phyloP scores from a whole-genome alignment of 1,284 basidiomycete genomes.

The Papiliotrema laurentii region DNA sequence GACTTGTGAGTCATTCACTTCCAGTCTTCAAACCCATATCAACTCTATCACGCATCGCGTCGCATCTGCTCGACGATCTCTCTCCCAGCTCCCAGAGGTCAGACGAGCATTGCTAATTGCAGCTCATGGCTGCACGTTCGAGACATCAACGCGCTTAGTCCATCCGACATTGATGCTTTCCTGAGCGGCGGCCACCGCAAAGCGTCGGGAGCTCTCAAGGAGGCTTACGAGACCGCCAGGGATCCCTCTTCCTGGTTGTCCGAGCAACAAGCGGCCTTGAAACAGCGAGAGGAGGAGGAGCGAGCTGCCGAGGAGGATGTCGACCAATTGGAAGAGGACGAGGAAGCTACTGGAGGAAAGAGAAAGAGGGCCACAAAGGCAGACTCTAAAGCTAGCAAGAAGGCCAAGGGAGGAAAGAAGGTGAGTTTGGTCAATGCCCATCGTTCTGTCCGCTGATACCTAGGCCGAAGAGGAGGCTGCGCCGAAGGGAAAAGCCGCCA shows the following conservation, averaged over 20 bases:
- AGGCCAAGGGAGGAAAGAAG: background rate
- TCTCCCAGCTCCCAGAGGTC: background rate
- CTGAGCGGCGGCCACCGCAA: slow-evolving; percentile 66
- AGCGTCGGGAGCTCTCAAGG: slow-evolving; percentile 67
- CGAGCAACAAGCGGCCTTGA: slow-evolving; percentile 54
- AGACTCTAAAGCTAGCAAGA: slow-evolving; percentile 10
- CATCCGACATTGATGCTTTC: slow-evolving; percentile 78
- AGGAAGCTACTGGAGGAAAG: slow-evolving; percentile 53
- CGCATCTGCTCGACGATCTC: background rate
- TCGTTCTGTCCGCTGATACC: no score
- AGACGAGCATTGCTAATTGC: slow-evolving; percentile 4
- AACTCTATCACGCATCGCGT: background rate
- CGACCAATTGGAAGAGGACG: slow-evolving; percentile 56
- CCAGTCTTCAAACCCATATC: no score
- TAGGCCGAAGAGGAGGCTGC: slow-evolving; percentile 17
- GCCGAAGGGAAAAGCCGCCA: slow-evolving; percentile 51
- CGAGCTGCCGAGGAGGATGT: slow-evolving; percentile 59
- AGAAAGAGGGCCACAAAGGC: slow-evolving; percentile 49
- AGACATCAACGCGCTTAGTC: slow-evolving; percentile 73
- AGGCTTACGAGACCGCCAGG: slow-evolving; percentile 76
- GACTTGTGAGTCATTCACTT: slow-evolving; percentile 69
- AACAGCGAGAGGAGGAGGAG: slow-evolving; percentile 57
- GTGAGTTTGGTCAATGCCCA: no score
- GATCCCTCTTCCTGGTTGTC: slow-evolving; percentile 68
- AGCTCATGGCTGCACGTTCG: slow-evolving; percentile 77